Conservation (phyloP, 257 asterid genomes). For the Prunella vulgaris region DNA sequence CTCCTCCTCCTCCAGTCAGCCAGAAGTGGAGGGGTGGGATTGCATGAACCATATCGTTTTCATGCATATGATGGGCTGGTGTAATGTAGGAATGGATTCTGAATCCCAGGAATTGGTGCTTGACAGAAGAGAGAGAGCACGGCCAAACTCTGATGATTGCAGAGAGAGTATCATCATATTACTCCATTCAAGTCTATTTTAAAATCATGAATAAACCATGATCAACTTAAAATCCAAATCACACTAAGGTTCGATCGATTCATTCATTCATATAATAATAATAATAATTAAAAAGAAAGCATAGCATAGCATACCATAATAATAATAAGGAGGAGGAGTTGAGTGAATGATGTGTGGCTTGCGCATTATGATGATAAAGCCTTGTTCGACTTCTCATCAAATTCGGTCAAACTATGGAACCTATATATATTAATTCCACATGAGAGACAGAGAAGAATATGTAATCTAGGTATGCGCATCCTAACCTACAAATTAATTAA, state of each 20-base stretch:
- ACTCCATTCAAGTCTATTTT: too few species aligned
- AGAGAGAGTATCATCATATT: background rate
- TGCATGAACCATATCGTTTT: constrained; percentile 31
- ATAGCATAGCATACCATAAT: constrained; percentile 33
- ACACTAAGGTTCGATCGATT: too few species aligned
- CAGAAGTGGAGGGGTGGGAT: constrained; percentile 50
- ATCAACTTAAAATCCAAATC: too few species aligned
- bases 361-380: constrained; percentile 90
- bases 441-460: constrained; percentile 16
- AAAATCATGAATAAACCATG: too few species aligned
- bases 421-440: too few species aligned
- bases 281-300: too few species aligned
- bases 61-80: constrained; percentile 37
- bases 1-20: constrained; percentile 36
- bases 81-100: constrained; percentile 32
- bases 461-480: too few species aligned
- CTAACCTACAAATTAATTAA: too few species aligned
- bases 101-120: constrained; percentile 51
- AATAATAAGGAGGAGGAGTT: too few species aligned
- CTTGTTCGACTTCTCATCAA: constrained; percentile 84
- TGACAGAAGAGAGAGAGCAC: constrained; percentile 99
- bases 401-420: constrained; percentile 76
- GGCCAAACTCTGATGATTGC: constrained; percentile 44
- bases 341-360: too few species aligned
- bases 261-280: too few species aligned